Percentiles rank a stretch among this genome's conserved stretches.
Evolutionary conservation across 2,329 filamentous ascomycete genomes (phyloP).

Genomic region (Blastomyces parvus): DNA sequence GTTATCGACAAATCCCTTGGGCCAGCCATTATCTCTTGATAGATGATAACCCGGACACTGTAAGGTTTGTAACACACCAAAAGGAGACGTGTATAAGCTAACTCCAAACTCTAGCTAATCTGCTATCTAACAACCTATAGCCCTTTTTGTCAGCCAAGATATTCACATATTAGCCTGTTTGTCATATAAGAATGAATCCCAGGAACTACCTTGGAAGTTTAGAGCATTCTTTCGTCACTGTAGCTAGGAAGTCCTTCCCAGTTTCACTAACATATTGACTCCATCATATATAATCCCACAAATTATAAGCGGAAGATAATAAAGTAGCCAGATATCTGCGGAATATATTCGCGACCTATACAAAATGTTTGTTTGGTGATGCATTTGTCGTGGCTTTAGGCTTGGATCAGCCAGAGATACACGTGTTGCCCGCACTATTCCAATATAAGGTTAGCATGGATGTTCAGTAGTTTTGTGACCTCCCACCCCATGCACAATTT

Average conservation of each 20-base stretch:
- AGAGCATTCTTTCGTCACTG: background rate
- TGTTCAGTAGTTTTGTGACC: background rate
- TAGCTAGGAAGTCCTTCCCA: background rate
- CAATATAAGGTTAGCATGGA: background rate
- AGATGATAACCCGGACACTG: background rate
- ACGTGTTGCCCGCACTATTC: background rate
- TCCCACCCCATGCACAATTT: background rate
- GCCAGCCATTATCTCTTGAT: background rate
- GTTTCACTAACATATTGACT: background rate
- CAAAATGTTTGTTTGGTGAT: background rate
- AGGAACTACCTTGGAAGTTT: background rate
- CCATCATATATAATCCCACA: background rate
- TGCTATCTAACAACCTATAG: background rate
- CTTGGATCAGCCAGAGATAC: background rate
- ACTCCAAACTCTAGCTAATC: background rate
- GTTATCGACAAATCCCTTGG: slow-evolving; percentile 13
- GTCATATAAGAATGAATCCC: background rate
- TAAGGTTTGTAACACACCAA: background rate
- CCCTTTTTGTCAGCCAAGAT: background rate
- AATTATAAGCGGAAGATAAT: background rate
- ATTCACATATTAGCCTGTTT: background rate
- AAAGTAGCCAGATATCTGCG: background rate
- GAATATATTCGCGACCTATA: background rate
- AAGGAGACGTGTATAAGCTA: background rate
- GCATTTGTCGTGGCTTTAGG: background rate